Evolutionary conservation across 257 asterid species (phyloP), one percentile per base, ranked within the genome.

Genomic region (Gentiana dahurica): DNA sequence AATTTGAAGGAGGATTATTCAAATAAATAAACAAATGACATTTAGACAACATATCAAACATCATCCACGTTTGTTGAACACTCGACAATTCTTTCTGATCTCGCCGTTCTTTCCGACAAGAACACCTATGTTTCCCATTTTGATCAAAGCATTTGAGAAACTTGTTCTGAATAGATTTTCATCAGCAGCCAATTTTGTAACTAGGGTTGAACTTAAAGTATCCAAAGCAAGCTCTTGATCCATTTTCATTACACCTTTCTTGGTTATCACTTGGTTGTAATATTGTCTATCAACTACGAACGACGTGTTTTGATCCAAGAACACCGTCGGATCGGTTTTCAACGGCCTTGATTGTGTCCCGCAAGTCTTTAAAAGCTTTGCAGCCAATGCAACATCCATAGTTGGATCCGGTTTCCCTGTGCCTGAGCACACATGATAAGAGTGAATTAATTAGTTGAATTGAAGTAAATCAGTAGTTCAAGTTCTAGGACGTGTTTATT

Each of bases 231-330:
- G 33, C 0, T 76, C 75, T 48, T 85, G 92, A 57, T 82, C 92
- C 44, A 78, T 65, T 34, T 74, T 54, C 45, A 82, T 76, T 39
- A 85, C 36, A 48, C 92, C 92, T 65, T 67, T 80, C 0, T 50
- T 53, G 59, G 32, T 6, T 2, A 58, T 3, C 8, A 79, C 73
- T 57, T 76, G 88, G 13, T 50, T 65, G 60, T 79, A 77, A 65
- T 51, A 78, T 10, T 84, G 76, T 44, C 74, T 76, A 60, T 82
- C 91, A 4, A 77, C 81, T 0, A 39, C 47, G 50, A 12, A 32
- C 11, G 82, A 63, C 57, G 72, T 81, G 61, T 77, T 79, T 59
- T 77, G 84, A 59, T 85, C 88, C n/a, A 82, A 80, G 48, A 78
- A 65, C 38, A 67, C 73, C 1, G 49, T 6, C 51, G 51, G 78